Conservation (phyloP, 495 filamentous ascomycete species). For the Choiromyces venosus region DNA sequence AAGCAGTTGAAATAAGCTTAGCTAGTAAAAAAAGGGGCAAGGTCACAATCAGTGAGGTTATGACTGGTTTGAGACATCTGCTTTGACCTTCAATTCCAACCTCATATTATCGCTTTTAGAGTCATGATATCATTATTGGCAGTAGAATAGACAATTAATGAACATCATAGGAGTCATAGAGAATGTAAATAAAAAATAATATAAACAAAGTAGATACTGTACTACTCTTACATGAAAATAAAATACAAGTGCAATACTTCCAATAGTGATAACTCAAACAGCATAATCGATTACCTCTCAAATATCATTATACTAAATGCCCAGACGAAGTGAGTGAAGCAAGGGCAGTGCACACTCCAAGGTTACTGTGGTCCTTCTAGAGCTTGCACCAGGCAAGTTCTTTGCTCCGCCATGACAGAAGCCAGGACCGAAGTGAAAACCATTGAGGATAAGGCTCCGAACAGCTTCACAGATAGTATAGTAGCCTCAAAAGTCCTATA, state of each 20-base stretch:
- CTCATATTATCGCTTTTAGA: background rate
- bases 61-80: background rate
- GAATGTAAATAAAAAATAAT: background rate
- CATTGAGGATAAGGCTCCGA: background rate
- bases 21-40: background rate
- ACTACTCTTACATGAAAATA: no score
- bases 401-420: no score
- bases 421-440: background rate
- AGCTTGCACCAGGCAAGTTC: no score
- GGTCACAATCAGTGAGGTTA: background rate
- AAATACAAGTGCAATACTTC: background rate
- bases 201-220: no score
- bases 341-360: no score
- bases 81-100: background rate
- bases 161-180: background rate
- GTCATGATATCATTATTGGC: background rate
- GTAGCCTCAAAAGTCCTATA: background rate
- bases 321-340: no score
- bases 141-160: background rate
- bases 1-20: background rate
- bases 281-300: no score
- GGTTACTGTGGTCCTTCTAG: no score
- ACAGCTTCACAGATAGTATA: background rate
- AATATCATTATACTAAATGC: background rate
- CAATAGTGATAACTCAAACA: background rate